Conservation (phyloP, 805 yeast species). For the Saccharomycopsis synnaedendra region DNA sequence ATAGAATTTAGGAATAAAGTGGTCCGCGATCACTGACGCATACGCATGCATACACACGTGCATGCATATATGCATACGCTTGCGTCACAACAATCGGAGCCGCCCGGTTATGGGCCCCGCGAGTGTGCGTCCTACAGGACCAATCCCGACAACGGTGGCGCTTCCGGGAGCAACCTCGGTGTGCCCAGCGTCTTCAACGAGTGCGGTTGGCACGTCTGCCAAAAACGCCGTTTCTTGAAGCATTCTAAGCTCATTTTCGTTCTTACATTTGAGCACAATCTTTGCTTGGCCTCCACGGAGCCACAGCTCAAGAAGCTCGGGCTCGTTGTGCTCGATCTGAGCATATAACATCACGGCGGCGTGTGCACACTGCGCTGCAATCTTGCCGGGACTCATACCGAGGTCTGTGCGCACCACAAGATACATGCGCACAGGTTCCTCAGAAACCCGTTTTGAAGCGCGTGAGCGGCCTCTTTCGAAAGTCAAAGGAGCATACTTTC, state of each 20-base stretch:
- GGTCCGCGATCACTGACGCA: too few species aligned
- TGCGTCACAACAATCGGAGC: not conserved
- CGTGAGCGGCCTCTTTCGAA: not conserved
- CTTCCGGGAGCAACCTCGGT: slow-evolving; percentile 95
- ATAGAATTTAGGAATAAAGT: too few species aligned
- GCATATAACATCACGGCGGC: slow-evolving; percentile 91
- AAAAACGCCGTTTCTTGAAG: slow-evolving; percentile 75
- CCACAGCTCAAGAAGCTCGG: slow-evolving; percentile 52
- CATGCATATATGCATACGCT: not conserved
- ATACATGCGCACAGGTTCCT: slow-evolving; percentile 54
- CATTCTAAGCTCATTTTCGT: slow-evolving; percentile 60
- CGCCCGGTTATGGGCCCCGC: not conserved
- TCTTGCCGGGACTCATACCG: slow-evolving; percentile 89
- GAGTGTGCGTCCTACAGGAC: slow-evolving; percentile 84
- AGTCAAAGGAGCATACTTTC: not conserved
- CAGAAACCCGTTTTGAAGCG: not conserved
- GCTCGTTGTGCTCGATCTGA: slow-evolving; percentile 12
- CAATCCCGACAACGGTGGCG: slow-evolving; percentile 92
- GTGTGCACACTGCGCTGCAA: slow-evolving; percentile 96
- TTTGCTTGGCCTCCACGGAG: slow-evolving; percentile 82
- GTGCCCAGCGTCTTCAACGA: slow-evolving; percentile 93
- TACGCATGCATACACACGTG: not conserved
- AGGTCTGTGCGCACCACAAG: slow-evolving; percentile 80
- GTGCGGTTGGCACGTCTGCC: slow-evolving; percentile 63
- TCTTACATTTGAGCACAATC: slow-evolving; percentile 66